Percentiles rank a stretch among this genome's conserved stretches.
These are phyloP conservation scores for Oldenlandia corymbosa DNA, from an alignment of 257 asterid species.

Conservation along the genomic window DNA sequence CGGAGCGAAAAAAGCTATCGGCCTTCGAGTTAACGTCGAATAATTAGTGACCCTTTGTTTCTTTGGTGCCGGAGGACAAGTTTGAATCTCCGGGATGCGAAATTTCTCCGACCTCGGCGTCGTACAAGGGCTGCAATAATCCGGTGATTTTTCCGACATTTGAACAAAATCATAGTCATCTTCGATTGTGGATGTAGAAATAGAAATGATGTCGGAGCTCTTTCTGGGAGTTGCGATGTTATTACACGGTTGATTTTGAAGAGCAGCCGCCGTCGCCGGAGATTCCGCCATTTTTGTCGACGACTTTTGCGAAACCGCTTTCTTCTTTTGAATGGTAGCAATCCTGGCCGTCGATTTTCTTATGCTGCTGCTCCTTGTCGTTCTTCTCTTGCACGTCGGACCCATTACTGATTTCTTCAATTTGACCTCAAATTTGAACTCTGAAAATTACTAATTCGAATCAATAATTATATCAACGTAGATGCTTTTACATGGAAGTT, in stretches of 20 bases:
- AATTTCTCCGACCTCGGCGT: constrained; percentile 62
- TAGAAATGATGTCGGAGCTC: neutral
- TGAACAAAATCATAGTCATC: constrained; percentile 8
- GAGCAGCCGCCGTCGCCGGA: neutral
- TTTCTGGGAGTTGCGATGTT: constrained; percentile 19
- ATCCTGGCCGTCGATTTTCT: constrained; percentile 26
- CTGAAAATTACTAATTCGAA: too few species aligned
- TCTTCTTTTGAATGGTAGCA: constrained; percentile 20
- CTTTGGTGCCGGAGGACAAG: constrained; percentile 89
- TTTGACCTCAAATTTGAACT: too few species aligned
- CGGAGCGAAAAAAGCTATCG: constrained; percentile 46
- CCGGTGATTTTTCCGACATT: constrained; percentile 6
- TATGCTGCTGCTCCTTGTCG: constrained; percentile 15
- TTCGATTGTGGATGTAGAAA: neutral
- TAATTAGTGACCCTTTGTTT: constrained; percentile 34
- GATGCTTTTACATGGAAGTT: too few species aligned
- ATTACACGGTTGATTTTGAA: constrained; percentile 14
- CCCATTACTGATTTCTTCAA: too few species aligned
- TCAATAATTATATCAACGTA: too few species aligned
- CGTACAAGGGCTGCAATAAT: constrained; percentile 26
- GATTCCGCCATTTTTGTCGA: constrained; percentile 21
- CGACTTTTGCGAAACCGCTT: neutral
- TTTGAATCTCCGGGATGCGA: constrained; percentile 55
- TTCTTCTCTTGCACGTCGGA: constrained; percentile 41
- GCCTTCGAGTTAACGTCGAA: constrained; percentile 29